Conservation (phyloP, 768 basidiomycete species). For the Gymnopilus dilepis region DNA sequence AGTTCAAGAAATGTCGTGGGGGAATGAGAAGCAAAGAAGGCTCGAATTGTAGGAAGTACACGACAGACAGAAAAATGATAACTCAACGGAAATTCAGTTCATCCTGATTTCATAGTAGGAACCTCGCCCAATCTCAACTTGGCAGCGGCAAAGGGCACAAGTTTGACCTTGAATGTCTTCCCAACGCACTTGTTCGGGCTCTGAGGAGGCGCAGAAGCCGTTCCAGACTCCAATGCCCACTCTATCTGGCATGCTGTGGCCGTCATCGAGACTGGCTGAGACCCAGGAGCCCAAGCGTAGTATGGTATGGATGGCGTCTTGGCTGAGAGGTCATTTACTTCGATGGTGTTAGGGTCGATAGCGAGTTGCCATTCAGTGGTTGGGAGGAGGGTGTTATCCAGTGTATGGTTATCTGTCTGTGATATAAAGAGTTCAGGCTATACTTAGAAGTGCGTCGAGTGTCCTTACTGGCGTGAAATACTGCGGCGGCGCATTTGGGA, state of each 20-base stretch:
- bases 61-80: no score
- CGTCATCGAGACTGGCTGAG: constrained; percentile 45
- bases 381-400: constrained; percentile 44
- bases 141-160: constrained; percentile 46
- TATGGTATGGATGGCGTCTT: constrained; percentile 36
- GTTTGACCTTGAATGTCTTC: constrained; percentile 36
- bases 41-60: no score
- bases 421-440: neutral
- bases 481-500: constrained; percentile 40
- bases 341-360: constrained; percentile 43
- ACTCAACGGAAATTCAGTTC: neutral
- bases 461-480: constrained; percentile 42
- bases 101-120: constrained; percentile 36
- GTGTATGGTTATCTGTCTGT: constrained; percentile 45
- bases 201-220: constrained; percentile 40
- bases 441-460: neutral
- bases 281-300: constrained; percentile 46
- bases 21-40: no score
- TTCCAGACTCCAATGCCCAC: constrained; percentile 38
- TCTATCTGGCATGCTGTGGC: constrained; percentile 43
- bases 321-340: constrained; percentile 35
- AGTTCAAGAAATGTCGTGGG: no score
- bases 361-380: constrained; percentile 44
- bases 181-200: constrained; percentile 41
- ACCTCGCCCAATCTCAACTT: constrained; percentile 47